These are phyloP conservation scores for Candida michaelii DNA, from an alignment of 805 yeast species.

Conservation along the genomic window DNA sequence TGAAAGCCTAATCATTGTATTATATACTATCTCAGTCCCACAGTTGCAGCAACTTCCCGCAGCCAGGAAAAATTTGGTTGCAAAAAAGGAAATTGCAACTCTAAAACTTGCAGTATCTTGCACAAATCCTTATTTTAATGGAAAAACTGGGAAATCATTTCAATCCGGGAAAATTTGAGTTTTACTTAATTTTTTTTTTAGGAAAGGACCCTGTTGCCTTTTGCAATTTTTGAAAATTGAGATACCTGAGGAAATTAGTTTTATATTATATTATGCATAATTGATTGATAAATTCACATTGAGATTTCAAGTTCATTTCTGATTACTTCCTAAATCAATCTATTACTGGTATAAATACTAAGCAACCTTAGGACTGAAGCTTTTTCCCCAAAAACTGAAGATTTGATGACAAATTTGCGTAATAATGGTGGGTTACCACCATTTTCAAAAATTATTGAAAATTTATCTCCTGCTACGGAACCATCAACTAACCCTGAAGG, in stretches of 20 bases:
- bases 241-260: slow-evolving; percentile 5
- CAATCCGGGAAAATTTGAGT: not conserved
- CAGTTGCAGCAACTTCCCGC: too few relatives aligned
- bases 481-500: not conserved
- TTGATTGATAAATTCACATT: not conserved
- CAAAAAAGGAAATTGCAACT: slow-evolving; percentile 7
- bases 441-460: slow-evolving; percentile 12
- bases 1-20: too few relatives aligned
- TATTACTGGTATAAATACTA: not conserved
- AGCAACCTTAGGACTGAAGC: not conserved
- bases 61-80: not conserved
- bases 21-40: too few relatives aligned
- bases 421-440: slow-evolving; percentile 11
- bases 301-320: slow-evolving; percentile 1
- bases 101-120: slow-evolving; percentile 7
- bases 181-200: not conserved
- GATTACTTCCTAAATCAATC: not conserved
- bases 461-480: not conserved
- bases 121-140: not conserved
- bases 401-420: slow-evolving; percentile 3
- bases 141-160: not conserved
- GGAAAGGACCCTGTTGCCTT: slow-evolving; percentile 1
- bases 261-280: not conserved
- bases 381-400: not conserved
- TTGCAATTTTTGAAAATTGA: not conserved